Evolutionary conservation across 306 rosid genomes (phyloP).

Genomic region (Morella rubra): DNA sequence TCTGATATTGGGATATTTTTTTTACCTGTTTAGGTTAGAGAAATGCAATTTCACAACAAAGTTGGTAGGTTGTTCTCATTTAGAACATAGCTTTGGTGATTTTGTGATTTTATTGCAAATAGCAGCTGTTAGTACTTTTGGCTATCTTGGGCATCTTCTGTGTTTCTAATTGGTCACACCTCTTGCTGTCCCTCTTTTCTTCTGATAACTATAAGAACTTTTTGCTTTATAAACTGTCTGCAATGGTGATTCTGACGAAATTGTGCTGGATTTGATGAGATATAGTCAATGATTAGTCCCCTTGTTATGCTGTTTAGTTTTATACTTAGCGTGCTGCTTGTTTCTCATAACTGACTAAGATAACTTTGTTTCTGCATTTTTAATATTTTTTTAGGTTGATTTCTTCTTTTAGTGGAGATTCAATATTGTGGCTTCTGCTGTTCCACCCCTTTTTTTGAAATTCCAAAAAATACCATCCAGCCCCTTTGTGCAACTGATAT

Average conservation of each 20-base stretch:
- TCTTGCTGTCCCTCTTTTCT: background rate
- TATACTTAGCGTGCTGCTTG: background rate
- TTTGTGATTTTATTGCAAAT: background rate
- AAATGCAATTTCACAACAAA: background rate
- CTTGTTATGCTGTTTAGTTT: background rate
- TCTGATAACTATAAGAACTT: background rate
- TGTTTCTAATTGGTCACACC: background rate
- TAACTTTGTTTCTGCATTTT: slow-evolving; percentile 18
- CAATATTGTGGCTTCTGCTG: background rate
- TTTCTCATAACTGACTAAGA: slow-evolving; percentile 2
- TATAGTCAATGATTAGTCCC: background rate
- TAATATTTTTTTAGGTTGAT: slow-evolving; percentile 4
- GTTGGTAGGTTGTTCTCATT: background rate
- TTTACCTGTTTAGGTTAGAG: background rate
- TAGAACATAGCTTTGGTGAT: background rate
- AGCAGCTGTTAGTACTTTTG: background rate
- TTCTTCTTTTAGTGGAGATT: background rate
- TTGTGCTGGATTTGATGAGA: background rate
- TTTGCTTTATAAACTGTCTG: background rate
- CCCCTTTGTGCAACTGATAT: slow-evolving; percentile 13
- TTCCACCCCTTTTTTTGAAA: slow-evolving; percentile 4
- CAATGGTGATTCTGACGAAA: background rate
- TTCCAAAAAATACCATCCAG: slow-evolving; percentile 2
- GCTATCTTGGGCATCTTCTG: background rate
- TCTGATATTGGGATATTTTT: no score